phyloP scores from a whole-genome alignment of 176 grass and related monocot species.

The Avena insularis region DNA sequence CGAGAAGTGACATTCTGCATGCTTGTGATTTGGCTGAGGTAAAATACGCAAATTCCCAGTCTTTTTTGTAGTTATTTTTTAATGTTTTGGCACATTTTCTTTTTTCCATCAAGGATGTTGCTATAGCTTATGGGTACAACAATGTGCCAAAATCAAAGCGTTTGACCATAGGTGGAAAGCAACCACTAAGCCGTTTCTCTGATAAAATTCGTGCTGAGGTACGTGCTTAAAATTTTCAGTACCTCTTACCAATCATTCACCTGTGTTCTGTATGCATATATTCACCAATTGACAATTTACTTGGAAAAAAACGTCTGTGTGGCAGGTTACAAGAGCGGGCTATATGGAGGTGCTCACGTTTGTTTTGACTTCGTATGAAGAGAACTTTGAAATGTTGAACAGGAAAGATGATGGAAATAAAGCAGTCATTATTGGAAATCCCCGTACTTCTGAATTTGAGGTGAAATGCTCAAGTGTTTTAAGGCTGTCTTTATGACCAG shows the following conservation, averaged over 20 bases:
- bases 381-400: conserved; percentile 92
- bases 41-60: conserved; percentile 23
- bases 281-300: conserved; percentile 34
- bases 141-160: conserved; percentile 95
- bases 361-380: conserved; percentile 84
- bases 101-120: conserved; percentile 77
- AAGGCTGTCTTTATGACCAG: not conserved
- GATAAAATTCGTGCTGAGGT: conserved; percentile 98
- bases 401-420: conserved; percentile 80
- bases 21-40: conserved; percentile 77
- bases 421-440: conserved; percentile 91
- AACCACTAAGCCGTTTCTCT: conserved; percentile 89
- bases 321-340: conserved; percentile 86
- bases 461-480: conserved; percentile 36
- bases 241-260: conserved; percentile 6
- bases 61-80: conserved; percentile 13
- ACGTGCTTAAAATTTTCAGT: conserved; percentile 2
- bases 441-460: conserved; percentile 94
- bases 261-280: conserved; percentile 30
- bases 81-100: conserved; percentile 12
- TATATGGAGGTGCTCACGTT: conserved; percentile 99
- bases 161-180: conserved; percentile 81
- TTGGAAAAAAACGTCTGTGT: conserved; percentile 21
- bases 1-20: conserved; percentile 84
- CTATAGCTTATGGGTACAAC: conserved; percentile 98